Evolutionary conservation across 225 moss, liverwort and hornwort genomes (phyloP).

Genomic region (Polytrichum formosum): DNA sequence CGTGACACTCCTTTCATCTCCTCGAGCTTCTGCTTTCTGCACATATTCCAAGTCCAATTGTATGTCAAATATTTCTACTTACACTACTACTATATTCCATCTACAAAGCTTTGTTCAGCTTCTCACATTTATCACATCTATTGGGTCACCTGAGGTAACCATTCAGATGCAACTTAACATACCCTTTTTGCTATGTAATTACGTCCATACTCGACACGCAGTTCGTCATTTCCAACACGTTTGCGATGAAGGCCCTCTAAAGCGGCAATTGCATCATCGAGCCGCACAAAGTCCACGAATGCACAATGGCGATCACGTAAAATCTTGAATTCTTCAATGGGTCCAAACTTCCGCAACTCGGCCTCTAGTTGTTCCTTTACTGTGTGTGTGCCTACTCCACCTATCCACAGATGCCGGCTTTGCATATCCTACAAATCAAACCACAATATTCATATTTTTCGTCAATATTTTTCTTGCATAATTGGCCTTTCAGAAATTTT

Average conservation of each 20-base stretch:
- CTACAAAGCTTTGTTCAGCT: too few relatives aligned
- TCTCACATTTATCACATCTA: too few relatives aligned
- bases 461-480: too few relatives aligned
- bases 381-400: slow-evolving; percentile 32
- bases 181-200: slow-evolving; percentile 53
- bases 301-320: slow-evolving; percentile 59
- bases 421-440: slow-evolving; percentile 41
- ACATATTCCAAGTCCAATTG: neutral
- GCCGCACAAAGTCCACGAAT: slow-evolving; percentile 51
- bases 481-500: too few relatives aligned
- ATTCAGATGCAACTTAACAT: neutral
- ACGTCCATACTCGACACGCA: slow-evolving; percentile 57
- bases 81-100: too few relatives aligned
- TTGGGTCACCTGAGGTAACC: too few relatives aligned
- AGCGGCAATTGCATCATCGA: slow-evolving; percentile 57
- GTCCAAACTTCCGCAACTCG: slow-evolving; percentile 48
- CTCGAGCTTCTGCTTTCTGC: slow-evolving; percentile 5
- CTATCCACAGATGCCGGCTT: slow-evolving; percentile 62
- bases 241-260: slow-evolving; percentile 42
- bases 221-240: slow-evolving; percentile 47
- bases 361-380: slow-evolving; percentile 41
- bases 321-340: slow-evolving; percentile 48
- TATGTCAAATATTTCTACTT: too few relatives aligned
- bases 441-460: too few relatives aligned
- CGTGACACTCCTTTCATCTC: slow-evolving; percentile 9